Conservation (phyloP, 805 yeast genomes). For the Debaryomyces hansenii region DNA sequence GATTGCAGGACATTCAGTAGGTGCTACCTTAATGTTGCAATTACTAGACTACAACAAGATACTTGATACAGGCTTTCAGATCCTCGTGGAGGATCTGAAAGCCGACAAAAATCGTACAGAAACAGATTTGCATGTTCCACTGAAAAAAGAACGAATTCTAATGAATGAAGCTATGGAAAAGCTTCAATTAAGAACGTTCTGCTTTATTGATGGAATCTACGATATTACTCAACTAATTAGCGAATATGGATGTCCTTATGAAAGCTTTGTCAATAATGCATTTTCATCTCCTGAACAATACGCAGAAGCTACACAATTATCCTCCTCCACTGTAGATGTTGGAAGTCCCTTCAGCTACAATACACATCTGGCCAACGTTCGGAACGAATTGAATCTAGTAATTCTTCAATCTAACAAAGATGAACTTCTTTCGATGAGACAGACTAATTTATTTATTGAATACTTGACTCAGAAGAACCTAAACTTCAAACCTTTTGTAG, state of each 20-base stretch:
- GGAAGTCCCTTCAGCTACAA: neutral
- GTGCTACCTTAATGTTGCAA: constrained; percentile 67
- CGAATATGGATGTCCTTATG: constrained; percentile 61
- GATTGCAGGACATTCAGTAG: constrained; percentile 76
- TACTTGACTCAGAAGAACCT: constrained; percentile 26
- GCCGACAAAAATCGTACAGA: too few relatives aligned
- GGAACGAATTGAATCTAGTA: neutral
- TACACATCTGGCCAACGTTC: neutral
- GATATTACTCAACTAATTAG: constrained; percentile 48
- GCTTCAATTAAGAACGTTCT: neutral
- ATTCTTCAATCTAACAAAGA: constrained; percentile 65
- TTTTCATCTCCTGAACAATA: constrained; percentile 31
- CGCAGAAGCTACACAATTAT: constrained; percentile 25
- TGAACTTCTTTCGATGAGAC: constrained; percentile 59
- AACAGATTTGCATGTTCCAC: too few relatives aligned
- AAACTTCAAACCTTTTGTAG: constrained; percentile 14
- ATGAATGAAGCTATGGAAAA: neutral
- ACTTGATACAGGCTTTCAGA: constrained; percentile 11
- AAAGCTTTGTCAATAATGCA: constrained; percentile 58
- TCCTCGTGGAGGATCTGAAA: neutral
- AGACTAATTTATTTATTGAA: constrained; percentile 40
- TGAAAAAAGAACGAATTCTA: neutral
- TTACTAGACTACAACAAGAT: constrained; percentile 30
- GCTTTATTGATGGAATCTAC: constrained; percentile 70
- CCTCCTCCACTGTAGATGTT: constrained; percentile 6